These are phyloP conservation scores for Rhodamnia argentea DNA, from an alignment of 345 rosid genomes.

Conservation along the genomic window DNA sequence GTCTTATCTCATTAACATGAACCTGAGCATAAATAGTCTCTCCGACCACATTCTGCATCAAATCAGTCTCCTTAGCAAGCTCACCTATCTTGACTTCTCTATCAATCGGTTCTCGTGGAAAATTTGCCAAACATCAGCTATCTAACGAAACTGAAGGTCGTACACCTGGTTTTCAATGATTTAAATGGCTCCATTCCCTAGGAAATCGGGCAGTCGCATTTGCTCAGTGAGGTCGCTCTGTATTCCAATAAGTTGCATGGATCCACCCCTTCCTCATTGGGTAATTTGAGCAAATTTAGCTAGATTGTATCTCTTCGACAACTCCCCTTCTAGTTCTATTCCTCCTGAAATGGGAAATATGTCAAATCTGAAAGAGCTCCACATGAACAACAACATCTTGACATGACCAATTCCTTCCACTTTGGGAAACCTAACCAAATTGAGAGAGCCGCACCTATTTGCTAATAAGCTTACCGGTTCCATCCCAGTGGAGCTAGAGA, in stretches of 20 bases:
- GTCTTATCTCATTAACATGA: constrained; percentile 6
- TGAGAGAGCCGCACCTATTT: not conserved
- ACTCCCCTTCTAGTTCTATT: not conserved
- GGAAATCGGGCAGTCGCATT: too few relatives aligned
- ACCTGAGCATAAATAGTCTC: constrained; percentile 8
- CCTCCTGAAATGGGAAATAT: constrained; percentile 15
- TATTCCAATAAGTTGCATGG: too few relatives aligned
- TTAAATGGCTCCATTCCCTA: too few relatives aligned
- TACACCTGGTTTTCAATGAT: not conserved
- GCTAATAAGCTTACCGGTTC: constrained; percentile 1
- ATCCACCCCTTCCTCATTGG: too few relatives aligned
- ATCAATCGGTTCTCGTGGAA: not conserved
- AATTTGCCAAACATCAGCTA: not conserved
- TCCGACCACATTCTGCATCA: constrained; percentile 8
- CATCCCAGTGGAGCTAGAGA: constrained; percentile 5
- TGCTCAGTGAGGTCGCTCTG: too few relatives aligned
- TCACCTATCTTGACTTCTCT: constrained; percentile 3
- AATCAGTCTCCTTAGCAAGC: constrained; percentile 5
- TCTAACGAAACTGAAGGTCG: not conserved
- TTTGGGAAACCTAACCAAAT: not conserved
- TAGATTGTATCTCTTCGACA: not conserved
- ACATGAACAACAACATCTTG: not conserved
- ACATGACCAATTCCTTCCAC: constrained; percentile 9
- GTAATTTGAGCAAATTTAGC: too few relatives aligned
- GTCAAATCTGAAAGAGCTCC: not conserved